Base-by-base conservation (phyloP, 345 rosid species). In the Linum trigynum region DNA sequence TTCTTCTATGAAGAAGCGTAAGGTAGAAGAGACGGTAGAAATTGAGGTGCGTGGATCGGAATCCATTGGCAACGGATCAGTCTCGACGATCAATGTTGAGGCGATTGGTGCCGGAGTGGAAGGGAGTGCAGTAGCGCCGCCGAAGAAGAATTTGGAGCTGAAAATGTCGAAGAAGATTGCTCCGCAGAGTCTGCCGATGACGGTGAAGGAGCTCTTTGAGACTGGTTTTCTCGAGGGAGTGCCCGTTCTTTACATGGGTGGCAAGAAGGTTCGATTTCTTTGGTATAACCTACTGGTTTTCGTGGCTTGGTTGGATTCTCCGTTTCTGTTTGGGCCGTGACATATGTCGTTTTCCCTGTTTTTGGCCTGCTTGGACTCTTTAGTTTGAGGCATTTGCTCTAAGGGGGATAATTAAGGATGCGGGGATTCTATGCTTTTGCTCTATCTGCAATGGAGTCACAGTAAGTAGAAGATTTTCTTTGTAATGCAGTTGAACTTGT, bases 391-490 rank as follows among this genome's bases (percentile, higher is more conserved):
- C 83, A 43, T 85, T 86, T 77, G 91, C 92, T 69, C 97, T 92
- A 17, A 88, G 90, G n/a, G 97, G 98, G 66, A 79, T 74, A 15
- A 90, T 92, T 66, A 86, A 68, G 75, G 96, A 86, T 76, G 94
- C 83, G 69, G 96, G 98, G 59, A 92, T 92, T 80, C 75, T 90
- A 76, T 92, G 98, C 66, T 87, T 88, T 0, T 92, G 97, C 81
- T 64, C 87, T 67, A 61, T 75, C 75, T 92, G 98, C 86, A 84
- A 85, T 61, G 89, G 91, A 61, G 78, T 77, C 78, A 79, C 85
- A 65, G 97, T 92, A 76, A 82, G 97, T 70, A 64, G 70, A 57
- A 38, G 6, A 12, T 5, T 66, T 58, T 7, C 64, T 53, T 5
- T 43, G 38, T 5, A 62, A 42, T 75, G 56, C 73, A 17, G 68